Percentiles rank a stretch among this genome's conserved stretches.
Evolutionary conservation across 2,329 filamentous ascomycete genomes (phyloP).

Genomic region (Sclerotinia borealis): DNA sequence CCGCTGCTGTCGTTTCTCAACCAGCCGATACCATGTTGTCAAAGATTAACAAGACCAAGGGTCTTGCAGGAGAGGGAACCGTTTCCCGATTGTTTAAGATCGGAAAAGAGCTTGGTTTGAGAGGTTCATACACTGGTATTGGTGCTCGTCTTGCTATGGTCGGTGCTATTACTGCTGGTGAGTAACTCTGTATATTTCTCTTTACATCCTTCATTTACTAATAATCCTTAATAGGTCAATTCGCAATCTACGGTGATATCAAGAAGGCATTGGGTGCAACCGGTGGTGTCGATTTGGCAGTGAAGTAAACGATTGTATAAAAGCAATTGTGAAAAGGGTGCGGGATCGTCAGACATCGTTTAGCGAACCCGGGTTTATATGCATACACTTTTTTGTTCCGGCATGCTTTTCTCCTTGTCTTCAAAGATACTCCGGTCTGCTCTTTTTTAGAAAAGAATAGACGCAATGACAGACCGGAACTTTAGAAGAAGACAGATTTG

Average conservation of each 20-base stretch:
- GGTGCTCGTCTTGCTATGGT: slow-evolving; percentile 50
- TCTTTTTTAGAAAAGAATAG: slow-evolving; percentile 5
- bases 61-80: slow-evolving; percentile 78
- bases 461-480: not conserved
- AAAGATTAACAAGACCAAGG: slow-evolving; percentile 96
- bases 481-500: not conserved
- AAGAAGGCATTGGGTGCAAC: slow-evolving; percentile 65
- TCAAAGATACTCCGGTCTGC: not conserved
- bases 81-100: slow-evolving; percentile 80
- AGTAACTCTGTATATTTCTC: not conserved
- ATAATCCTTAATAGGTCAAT: slow-evolving; percentile 58
- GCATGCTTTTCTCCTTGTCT: not conserved
- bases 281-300: slow-evolving; percentile 65
- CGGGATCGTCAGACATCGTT: slow-evolving; percentile 1
- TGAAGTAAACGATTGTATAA: slow-evolving; percentile 27
- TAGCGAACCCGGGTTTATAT: not conserved
- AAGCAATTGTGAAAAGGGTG: slow-evolving; percentile 24
- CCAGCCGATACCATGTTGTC: slow-evolving; percentile 89
- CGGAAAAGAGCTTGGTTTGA: slow-evolving; percentile 74
- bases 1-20: slow-evolving; percentile 80
- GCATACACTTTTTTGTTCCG: slow-evolving; percentile 1
- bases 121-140: slow-evolving; percentile 74
- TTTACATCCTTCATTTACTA: not conserved
- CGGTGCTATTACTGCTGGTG: slow-evolving; percentile 11
- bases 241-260: slow-evolving; percentile 79